These are phyloP conservation scores for Didymella exigua DNA, from an alignment of 2,329 filamentous ascomycete genomes.

Conservation along the genomic window DNA sequence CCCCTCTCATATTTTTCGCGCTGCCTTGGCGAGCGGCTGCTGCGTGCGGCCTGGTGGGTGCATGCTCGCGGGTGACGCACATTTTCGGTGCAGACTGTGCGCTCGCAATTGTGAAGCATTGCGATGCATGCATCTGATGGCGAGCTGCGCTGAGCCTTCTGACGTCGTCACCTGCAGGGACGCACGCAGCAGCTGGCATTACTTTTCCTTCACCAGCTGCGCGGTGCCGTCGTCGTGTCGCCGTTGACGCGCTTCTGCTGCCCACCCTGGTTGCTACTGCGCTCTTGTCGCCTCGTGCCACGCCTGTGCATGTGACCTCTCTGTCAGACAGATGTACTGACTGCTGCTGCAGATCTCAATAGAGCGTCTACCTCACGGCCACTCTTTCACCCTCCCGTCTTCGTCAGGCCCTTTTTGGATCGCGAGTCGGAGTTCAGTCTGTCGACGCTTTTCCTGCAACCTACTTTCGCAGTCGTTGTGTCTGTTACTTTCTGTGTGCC, in stretches of 20 bases:
- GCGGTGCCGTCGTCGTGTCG: slow-evolving; percentile 5
- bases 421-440: slow-evolving; percentile 39
- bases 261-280: slow-evolving; percentile 3
- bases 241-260: slow-evolving; percentile 13
- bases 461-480: slow-evolving; percentile 29
- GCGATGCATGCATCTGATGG: slow-evolving; percentile 14
- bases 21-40: slow-evolving; percentile 28
- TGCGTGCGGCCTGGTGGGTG: slow-evolving; percentile 14
- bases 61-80: slow-evolving; percentile 17
- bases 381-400: slow-evolving; percentile 37
- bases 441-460: slow-evolving; percentile 41
- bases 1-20: slow-evolving; percentile 32
- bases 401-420: slow-evolving; percentile 27
- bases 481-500: slow-evolving; percentile 27
- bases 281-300: slow-evolving; percentile 34
- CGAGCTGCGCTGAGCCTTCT: slow-evolving; percentile 20
- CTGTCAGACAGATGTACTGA: slow-evolving; percentile 37
- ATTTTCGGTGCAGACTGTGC: slow-evolving; percentile 17
- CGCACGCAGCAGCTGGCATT: slow-evolving; percentile 6
- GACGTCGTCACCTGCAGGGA: slow-evolving; percentile 32
- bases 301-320: slow-evolving; percentile 36
- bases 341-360: slow-evolving; percentile 19
- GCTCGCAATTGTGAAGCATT: slow-evolving; percentile 8
- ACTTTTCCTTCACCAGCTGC: slow-evolving; percentile 12
- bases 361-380: slow-evolving; percentile 33